Conservation (phyloP, 805 yeast species). For the Sugiyamaella lignohabitans region DNA sequence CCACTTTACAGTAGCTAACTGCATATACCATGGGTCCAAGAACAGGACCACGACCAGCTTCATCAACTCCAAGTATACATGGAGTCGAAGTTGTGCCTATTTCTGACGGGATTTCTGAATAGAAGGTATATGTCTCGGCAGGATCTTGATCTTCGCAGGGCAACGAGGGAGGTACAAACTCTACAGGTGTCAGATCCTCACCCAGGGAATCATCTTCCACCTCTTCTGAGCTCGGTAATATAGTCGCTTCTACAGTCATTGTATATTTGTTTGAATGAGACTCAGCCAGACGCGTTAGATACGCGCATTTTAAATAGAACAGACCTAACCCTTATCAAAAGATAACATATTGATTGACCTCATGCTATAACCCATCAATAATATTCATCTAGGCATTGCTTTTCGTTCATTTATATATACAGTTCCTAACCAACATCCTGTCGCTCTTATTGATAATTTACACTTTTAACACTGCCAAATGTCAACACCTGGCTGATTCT, state of each 20-base stretch:
- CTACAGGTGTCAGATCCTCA: constrained; percentile 1
- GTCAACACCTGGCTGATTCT: constrained; percentile 43
- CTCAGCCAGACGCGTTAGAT: no score
- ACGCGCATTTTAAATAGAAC: no score
- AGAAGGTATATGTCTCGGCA: constrained; percentile 21
- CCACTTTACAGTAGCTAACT: constrained; percentile 62
- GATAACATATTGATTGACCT: no score
- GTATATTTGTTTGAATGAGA: no score
- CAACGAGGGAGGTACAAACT: constrained; percentile 23
- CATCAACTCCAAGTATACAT: constrained; percentile 80
- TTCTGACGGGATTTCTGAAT: constrained; percentile 14
- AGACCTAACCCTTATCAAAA: no score
- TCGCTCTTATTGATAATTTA: constrained; percentile 20
- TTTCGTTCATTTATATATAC: background rate
- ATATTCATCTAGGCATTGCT: no score
- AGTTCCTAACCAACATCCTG: background rate
- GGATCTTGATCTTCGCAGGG: constrained; percentile 9
- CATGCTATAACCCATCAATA: no score
- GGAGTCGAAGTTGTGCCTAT: constrained; percentile 8
- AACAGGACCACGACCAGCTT: constrained; percentile 98
- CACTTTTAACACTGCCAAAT: constrained; percentile 22
- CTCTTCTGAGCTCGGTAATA: no score
- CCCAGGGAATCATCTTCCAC: background rate
- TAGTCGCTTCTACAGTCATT: background rate
- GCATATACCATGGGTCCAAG: constrained; percentile 98